Conservation (phyloP, 1,284 basidiomycete species). For the Apiotrichum gamsii region DNA sequence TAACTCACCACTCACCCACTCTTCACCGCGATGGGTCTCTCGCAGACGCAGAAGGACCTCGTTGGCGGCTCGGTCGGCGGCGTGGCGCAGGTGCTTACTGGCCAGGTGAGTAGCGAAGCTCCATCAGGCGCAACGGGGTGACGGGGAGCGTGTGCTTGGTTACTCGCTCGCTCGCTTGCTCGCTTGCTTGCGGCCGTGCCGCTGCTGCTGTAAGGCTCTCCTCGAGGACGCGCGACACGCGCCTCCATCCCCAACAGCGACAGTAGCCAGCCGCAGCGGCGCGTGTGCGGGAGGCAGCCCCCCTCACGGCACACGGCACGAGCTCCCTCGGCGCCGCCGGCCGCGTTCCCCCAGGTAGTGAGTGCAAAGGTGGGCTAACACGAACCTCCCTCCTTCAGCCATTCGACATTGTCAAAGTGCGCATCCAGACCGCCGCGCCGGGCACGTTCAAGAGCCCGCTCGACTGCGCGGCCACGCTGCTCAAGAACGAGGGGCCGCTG, state of each 20-base stretch:
- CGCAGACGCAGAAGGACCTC: conserved; percentile 61
- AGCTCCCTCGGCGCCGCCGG: too few species aligned
- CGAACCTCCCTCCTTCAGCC: too few species aligned
- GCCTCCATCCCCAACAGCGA: too few species aligned
- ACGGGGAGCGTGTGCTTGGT: too few species aligned
- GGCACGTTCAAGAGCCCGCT: conserved; percentile 84
- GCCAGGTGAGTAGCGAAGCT: conserved; percentile 56
- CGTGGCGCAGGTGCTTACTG: conserved; percentile 83
- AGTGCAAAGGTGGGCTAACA: conserved; percentile 1
- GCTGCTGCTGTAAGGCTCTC: too few species aligned
- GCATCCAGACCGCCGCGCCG: conserved; percentile 89
- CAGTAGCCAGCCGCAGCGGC: too few species aligned
- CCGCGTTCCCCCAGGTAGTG: too few species aligned
- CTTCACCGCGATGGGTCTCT: conserved; percentile 21
- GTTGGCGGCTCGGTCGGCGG: conserved; percentile 80
- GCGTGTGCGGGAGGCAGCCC: not conserved
- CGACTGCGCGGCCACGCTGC: conserved; percentile 77
- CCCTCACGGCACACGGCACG: too few species aligned
- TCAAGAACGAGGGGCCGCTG: conserved; percentile 83
- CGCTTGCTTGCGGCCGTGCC: too few species aligned
- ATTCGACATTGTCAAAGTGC: conserved; percentile 92
- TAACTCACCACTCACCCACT: not conserved
- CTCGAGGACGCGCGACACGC: too few species aligned
- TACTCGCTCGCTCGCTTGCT: too few species aligned
- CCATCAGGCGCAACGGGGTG: too few species aligned